These are phyloP conservation scores for Aspergillus mulundensis DNA, from an alignment of 495 filamentous ascomycete genomes.

Conservation along the genomic window DNA sequence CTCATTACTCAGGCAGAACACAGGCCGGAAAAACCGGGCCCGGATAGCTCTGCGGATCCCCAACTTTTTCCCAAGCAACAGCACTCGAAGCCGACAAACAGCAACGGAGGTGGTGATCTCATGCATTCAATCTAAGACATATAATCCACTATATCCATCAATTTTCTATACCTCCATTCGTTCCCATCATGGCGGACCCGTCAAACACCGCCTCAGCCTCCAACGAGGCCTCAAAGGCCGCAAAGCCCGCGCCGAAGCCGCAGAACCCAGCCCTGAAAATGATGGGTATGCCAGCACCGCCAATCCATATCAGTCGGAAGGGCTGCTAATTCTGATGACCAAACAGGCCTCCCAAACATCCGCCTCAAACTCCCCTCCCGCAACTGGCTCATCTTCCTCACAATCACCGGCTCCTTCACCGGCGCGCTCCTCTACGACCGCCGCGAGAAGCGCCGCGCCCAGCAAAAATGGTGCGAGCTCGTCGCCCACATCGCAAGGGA, in stretches of 20 bases:
- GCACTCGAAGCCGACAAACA: background rate
- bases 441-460: conserved; percentile 74
- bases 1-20: background rate
- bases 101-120: background rate
- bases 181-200: conserved; percentile 32
- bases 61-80: conserved; percentile 14
- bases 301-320: background rate
- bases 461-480: conserved; percentile 78
- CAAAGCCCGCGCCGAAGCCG: conserved; percentile 41
- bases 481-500: conserved; percentile 86
- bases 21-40: conserved; percentile 9
- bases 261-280: conserved; percentile 68
- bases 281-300: conserved; percentile 50
- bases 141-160: background rate
- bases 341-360: conserved; percentile 65
- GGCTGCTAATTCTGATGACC: background rate
- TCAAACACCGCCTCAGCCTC: conserved; percentile 30
- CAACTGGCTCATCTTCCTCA: conserved; percentile 95
- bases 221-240: conserved; percentile 28
- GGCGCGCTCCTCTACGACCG: conserved; percentile 84
- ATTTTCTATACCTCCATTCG: background rate
- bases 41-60: conserved; percentile 8
- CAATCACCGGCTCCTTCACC: conserved; percentile 71
- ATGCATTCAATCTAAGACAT: background rate
- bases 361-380: conserved; percentile 85